phyloP scores from a whole-genome alignment of 2,329 filamentous ascomycete genomes.

The Gaeumannomyces sp. region DNA sequence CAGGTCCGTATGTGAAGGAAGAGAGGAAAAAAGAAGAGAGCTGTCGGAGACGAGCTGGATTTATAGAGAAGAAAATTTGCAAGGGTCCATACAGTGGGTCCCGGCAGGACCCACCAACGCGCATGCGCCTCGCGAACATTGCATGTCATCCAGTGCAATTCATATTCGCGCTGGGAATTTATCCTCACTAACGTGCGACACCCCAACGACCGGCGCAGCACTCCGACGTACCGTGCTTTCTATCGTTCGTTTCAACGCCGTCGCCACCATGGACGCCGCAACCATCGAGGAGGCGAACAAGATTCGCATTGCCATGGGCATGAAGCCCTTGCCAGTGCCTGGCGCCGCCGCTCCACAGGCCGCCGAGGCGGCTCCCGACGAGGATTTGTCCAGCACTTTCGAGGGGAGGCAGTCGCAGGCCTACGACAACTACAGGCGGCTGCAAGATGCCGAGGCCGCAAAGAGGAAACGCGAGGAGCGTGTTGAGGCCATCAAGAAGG shows the following conservation, averaged over 20 bases:
- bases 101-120: background rate
- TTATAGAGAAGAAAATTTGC: conserved; percentile 24
- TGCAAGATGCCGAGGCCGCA: conserved; percentile 64
- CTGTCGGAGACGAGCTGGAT: conserved; percentile 7
- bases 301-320: conserved; percentile 79
- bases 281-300: conserved; percentile 93
- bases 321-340: conserved; percentile 83
- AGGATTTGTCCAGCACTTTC: conserved; percentile 73
- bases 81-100: conserved; percentile 5
- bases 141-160: background rate
- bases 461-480: conserved; percentile 75
- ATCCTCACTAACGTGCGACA: background rate
- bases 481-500: conserved; percentile 78
- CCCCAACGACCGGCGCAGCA: background rate
- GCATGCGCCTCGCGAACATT: background rate
- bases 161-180: background rate
- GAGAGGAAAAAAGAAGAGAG: conserved; percentile 21
- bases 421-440: conserved; percentile 65
- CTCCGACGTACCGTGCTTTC: background rate
- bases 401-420: conserved; percentile 70
- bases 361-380: conserved; percentile 40
- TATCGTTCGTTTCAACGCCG: no score
- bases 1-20: conserved; percentile 61
- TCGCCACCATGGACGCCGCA: conserved; percentile 52
- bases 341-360: conserved; percentile 45